Percentiles rank a stretch among this genome's conserved stretches.
These are phyloP conservation scores for Daldinia concentrica DNA, from an alignment of 495 filamentous ascomycete species.

Conservation along the genomic window DNA sequence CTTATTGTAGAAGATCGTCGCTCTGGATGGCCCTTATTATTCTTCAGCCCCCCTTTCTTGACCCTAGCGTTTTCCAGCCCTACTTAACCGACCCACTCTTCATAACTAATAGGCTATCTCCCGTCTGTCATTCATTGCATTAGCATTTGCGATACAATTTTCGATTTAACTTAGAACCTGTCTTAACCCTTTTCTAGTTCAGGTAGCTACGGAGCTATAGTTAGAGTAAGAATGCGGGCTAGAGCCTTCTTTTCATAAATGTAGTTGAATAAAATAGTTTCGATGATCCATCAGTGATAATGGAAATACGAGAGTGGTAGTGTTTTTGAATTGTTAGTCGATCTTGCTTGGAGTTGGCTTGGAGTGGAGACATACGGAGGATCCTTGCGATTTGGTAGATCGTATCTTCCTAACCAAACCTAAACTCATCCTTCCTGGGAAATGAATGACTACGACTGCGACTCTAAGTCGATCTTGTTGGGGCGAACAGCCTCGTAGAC, in stretches of 20 bases:
- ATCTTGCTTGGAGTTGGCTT: background rate
- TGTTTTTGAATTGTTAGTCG: background rate
- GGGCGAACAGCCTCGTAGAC: background rate
- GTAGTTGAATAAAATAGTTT: background rate
- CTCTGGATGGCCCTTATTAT: background rate
- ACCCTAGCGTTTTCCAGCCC: background rate
- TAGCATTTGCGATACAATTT: background rate
- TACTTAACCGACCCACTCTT: background rate
- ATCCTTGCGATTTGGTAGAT: background rate
- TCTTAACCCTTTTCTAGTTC: background rate
- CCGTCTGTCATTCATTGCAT: background rate
- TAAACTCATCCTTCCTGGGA: background rate
- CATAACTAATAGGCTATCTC: slow-evolving; percentile 1
- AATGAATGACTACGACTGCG: background rate
- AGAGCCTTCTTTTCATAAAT: background rate
- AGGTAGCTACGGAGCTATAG: background rate
- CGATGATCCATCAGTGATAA: background rate
- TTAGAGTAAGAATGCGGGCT: background rate
- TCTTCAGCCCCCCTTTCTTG: background rate
- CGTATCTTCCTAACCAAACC: background rate
- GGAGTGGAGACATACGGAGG: background rate
- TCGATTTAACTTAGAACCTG: background rate
- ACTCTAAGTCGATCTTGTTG: background rate
- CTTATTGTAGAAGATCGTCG: background rate
- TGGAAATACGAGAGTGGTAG: background rate